Evolutionary conservation across 2,329 filamentous ascomycete species (phyloP), one percentile per base, ranked within the genome.

Genomic region (Xylaria multiplex): DNA sequence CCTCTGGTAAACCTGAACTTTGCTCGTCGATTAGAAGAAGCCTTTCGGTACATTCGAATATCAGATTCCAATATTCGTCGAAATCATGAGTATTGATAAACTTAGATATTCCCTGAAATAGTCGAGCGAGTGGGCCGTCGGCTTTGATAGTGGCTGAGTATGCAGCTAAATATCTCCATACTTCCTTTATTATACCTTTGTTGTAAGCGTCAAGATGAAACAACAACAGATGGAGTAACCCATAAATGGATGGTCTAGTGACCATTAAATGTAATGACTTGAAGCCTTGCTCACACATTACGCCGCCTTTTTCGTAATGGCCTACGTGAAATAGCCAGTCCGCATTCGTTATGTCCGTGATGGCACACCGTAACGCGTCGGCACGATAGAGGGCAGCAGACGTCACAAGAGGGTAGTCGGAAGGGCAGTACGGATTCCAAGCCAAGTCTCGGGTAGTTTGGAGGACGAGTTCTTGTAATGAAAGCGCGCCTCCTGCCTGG

Each of bases 301-400:
- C 69, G 30, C 74, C 74, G 8, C 72, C 74, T 60, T 68, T 67
- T 45, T 73, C 70, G 54, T 63, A 72, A 32, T 73, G 70, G 16
- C 74, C 74, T 3, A 75, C 69, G 32, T 71, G 68, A 50, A 75
- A 75, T 9, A 75, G 48, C 74, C 74, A 75, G 60, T 75, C 74
- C 22, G 72, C 74, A 55, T 75, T 75, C 14, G 73, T 75, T 24
- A 75, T 73, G 32, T 75, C 74, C 11, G 74, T 75, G 40, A 75
- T 75, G 14, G 74, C 72, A 35, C 73, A 75, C n/a, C 74, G 73
- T 13, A 75, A 37, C 30, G 70, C 67, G 65, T 74, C 73, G 19
- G 69, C 73, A 19, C 74, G 74, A 65, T 75, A 75, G 42, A 73
- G 62, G 6, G 73, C 68, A 30, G 72, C 66, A 35, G 71, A 67